A percentile compares a stretch with the other conserved stretches of the same genome.
phyloP scores from a whole-genome alignment of 768 basidiomycete species.

The Kwoniella bestiolae region DNA sequence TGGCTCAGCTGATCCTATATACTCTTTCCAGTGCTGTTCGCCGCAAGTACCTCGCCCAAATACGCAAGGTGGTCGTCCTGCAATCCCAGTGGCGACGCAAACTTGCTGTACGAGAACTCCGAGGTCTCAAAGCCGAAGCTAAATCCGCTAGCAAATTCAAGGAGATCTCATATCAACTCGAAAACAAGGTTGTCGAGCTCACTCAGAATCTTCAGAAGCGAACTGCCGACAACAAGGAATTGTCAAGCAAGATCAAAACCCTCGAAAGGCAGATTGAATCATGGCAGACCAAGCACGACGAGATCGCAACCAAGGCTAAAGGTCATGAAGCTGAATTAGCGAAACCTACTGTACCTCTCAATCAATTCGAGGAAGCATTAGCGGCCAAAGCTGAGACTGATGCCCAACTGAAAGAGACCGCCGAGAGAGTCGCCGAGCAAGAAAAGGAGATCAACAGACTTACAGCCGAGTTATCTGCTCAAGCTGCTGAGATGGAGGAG shows the following conservation, averaged over 20 bases:
- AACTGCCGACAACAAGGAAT: slow-evolving; percentile 84
- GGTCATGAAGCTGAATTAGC: slow-evolving; percentile 73
- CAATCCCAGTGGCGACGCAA: slow-evolving; percentile 92
- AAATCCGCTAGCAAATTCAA: slow-evolving; percentile 97
- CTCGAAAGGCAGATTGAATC: slow-evolving; percentile 83
- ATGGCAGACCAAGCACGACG: slow-evolving; percentile 86
- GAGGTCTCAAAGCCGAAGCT: slow-evolving; percentile 81
- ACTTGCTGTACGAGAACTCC: slow-evolving; percentile 82
- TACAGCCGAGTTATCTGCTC: slow-evolving; percentile 73
- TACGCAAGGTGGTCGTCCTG: slow-evolving; percentile 75
- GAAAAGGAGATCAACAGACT: slow-evolving; percentile 81
- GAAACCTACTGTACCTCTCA: slow-evolving; percentile 70
- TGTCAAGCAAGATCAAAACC: slow-evolving; percentile 73
- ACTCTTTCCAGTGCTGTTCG: slow-evolving; percentile 42
- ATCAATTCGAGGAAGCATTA: slow-evolving; percentile 74
- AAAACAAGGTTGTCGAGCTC: slow-evolving; percentile 99
- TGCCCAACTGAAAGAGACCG: slow-evolving; percentile 75
- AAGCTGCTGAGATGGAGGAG: slow-evolving; percentile 73
- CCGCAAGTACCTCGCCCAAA: slow-evolving; percentile 35
- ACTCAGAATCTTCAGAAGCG: slow-evolving; percentile 91
- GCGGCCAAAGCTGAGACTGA: slow-evolving; percentile 78
- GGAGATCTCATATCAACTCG: slow-evolving; percentile 92
- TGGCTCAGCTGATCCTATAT: slow-evolving; percentile 41
- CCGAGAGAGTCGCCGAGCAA: slow-evolving; percentile 74
- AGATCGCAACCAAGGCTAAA: slow-evolving; percentile 74